These are phyloP conservation scores for Fusarium stilboides DNA, from an alignment of 2,329 filamentous ascomycete species.

Conservation along the genomic window DNA sequence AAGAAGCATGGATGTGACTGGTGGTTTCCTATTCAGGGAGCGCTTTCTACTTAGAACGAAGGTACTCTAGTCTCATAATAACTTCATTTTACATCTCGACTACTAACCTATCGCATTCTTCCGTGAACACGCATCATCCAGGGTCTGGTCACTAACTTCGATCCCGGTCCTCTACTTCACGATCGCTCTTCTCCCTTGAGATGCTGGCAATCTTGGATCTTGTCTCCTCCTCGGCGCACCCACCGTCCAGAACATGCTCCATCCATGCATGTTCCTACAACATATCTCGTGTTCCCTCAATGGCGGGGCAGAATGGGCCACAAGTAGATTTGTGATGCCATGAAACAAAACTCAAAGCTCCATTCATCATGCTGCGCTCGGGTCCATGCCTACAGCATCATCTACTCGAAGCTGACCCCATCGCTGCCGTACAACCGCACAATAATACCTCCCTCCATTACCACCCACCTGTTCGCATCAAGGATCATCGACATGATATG, in stretches of 20 bases:
- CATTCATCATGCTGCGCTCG: conserved; percentile 10
- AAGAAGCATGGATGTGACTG: conserved; percentile 15
- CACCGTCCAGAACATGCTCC: conserved; percentile 10
- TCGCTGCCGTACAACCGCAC: conserved; percentile 13
- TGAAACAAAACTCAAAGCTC: background rate
- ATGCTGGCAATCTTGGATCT: conserved; percentile 1
- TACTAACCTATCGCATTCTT: conserved; percentile 4
- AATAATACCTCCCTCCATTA: background rate
- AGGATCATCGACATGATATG: conserved; percentile 10
- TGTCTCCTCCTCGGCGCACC: conserved; percentile 11
- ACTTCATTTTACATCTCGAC: conserved; percentile 6
- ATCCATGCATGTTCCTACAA: conserved; percentile 15
- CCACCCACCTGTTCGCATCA: conserved; percentile 4
- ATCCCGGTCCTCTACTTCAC: background rate
- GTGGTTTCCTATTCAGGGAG: conserved; percentile 18
- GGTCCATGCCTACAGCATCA: conserved; percentile 7
- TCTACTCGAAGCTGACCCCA: conserved; percentile 4
- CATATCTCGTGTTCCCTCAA: conserved; percentile 20
- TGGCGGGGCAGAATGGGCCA: conserved; percentile 22
- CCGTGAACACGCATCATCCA: background rate
- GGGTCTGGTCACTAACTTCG: background rate
- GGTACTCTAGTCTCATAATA: conserved; percentile 6
- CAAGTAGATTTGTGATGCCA: conserved; percentile 20
- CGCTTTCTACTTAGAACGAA: background rate
- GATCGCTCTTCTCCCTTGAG: background rate